Evolutionary conservation across 2,329 filamentous ascomycete species (phyloP), one percentile per base, ranked within the genome.

Genomic region (Botryotinia calthae): DNA sequence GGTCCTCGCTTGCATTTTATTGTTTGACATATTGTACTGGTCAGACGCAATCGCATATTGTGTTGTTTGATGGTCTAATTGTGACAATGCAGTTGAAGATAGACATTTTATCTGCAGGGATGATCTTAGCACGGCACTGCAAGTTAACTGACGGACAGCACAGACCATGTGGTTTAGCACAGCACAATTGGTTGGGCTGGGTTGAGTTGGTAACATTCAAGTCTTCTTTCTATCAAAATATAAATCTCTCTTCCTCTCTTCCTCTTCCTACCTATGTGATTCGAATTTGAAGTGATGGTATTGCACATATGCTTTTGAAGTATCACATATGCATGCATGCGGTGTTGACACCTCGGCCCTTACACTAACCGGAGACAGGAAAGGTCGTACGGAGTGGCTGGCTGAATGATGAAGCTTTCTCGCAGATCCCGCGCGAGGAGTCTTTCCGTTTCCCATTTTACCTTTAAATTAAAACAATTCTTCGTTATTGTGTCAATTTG

Each of bases 11-110:
- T 25, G 48, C 37, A 73, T 42, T 12, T 70, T 40, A 40, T 65
- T 44, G 46, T 69, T 48, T 42, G 63, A 5, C 31, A 40, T 46
- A 44, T 14, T 40, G 58, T 37, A 37, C 16, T 48, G 18, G 2
- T 22, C 8, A 14, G n/a, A 37, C 34, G 56, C 25, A 48, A 28
- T 64, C 2, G 56, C 68, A 70, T 70, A 28, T 25, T 70, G 67
- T 70, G n/a, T 70, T 70, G 42, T 54, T 66, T 66, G 46, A 34
- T 18, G 14, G 59, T 18, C 34, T n/a, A n/a, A 14, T 62, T 40
- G 22, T 61, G 18, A 61, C 59, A 18, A 18, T n/a, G 22, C 25
- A 62, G 6, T 62, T 25, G 58, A 8, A 16, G 34, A 58, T 31
- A 34, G 56, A 22, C 51, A 8, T 56, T 56, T 56, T 56, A 4